Base-by-base conservation (phyloP, 176 grass and related monocot genomes). In the Avena atlantica region DNA sequence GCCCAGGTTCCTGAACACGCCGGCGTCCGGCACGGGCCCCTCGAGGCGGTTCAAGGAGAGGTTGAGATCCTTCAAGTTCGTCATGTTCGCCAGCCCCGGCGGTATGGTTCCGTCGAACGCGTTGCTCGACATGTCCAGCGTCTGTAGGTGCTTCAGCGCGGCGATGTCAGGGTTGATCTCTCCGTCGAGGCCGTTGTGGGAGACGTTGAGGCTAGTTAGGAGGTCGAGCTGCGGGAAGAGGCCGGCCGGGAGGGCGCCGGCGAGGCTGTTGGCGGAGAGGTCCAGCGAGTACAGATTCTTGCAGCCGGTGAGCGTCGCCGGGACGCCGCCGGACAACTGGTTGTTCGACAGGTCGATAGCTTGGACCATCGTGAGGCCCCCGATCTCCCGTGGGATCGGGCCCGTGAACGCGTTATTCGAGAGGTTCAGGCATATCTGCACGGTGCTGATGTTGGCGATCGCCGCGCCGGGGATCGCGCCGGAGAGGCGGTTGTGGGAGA, bases 341-440 rank as follows among this genome's bases (percentile, higher is more conserved):
- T 98, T 98, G 75, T 83, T 91, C 13, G 96, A 95, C 48, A 98
- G 74, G 72, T 98, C 93, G 63, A 95, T 91, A 44, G 67, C 79
- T 74, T 95, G 93, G 52, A 91, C 92, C 93, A 98, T 98, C 52
- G 74, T 34, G 16, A 98, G 87, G 1, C 78, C 70, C 17, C 95
- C 95, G 40, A 98, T 83, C 78, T 95, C 93, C 24, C 61, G 14
- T 3, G 93, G 93, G 37, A 98, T 85, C 12, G 85, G 11, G 9
- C 93, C 95, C 1, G 25, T 76, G 51, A 98, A 65, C 51, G 78
- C 15, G 59, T 98, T 98, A 70, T 84, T 80, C 5, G 95, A 95
- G 14, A 98, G 61, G 88, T 95, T 91, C 31, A 95, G 87, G 74
- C 76, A 88, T 29, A 94, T 75, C 84, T 98, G 96, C 81, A 95